Conservation (phyloP, 75 land plant species). For the Cunninghamia lanceolata region DNA sequence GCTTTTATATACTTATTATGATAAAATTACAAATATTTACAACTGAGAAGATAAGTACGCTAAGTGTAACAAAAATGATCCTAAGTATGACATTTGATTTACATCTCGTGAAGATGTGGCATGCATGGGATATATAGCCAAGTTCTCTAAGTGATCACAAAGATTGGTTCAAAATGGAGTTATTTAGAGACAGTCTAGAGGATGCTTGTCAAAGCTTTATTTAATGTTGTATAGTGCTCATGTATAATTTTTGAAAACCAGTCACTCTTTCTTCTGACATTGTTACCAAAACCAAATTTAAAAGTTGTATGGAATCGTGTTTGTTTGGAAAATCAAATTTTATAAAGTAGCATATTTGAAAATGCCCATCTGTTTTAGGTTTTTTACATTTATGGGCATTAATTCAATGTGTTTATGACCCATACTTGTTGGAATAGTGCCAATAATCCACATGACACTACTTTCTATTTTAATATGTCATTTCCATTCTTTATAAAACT, state of each 20-base stretch:
- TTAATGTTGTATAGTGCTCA: neutral
- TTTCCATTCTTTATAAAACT: neutral
- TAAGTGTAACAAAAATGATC: neutral
- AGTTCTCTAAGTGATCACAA: neutral
- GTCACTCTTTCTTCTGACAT: neutral
- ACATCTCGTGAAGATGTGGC: neutral
- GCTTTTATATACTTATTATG: neutral
- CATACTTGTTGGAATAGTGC: neutral
- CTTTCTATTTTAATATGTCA: neutral
- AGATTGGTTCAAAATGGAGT: neutral
- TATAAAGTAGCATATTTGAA: neutral
- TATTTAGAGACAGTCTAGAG: neutral
- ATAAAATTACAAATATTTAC: neutral
- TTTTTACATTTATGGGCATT: neutral
- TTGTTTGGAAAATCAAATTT: neutral
- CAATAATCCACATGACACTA: neutral
- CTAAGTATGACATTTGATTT: neutral
- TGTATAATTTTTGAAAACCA: neutral
- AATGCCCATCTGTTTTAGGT: neutral
- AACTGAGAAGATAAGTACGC: neutral
- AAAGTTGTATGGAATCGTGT: neutral
- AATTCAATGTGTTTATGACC: neutral
- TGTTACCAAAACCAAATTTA: neutral
- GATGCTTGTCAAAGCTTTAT: neutral
- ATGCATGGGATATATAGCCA: neutral